These are phyloP conservation scores for Alternaria sp. DNA, from an alignment of 2,329 filamentous ascomycete genomes.

Conservation along the genomic window DNA sequence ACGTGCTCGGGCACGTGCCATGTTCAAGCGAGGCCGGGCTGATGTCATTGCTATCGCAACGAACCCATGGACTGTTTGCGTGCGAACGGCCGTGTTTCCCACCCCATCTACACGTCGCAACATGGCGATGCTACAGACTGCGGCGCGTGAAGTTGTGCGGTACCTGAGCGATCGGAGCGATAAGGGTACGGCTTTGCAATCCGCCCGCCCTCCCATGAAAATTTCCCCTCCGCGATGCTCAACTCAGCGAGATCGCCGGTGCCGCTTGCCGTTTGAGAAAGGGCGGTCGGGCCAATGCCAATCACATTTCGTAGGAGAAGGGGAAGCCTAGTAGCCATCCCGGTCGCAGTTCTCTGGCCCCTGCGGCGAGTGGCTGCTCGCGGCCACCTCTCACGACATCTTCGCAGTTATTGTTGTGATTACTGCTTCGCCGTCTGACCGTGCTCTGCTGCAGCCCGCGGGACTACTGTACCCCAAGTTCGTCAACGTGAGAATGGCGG, in stretches of 20 bases:
- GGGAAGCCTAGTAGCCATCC: constrained; percentile 17
- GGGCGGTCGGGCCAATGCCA: constrained; percentile 31
- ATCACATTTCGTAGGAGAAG: constrained; percentile 13
- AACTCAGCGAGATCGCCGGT: constrained; percentile 28
- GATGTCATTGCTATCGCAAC: constrained; percentile 21
- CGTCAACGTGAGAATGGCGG: background rate
- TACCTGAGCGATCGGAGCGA: constrained; percentile 31
- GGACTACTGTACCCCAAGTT: constrained; percentile 2
- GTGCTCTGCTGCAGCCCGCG: constrained; percentile 5
- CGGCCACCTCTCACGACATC: constrained; percentile 25
- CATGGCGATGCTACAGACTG: background rate
- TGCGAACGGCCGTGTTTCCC: constrained; percentile 7
- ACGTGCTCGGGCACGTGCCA: constrained; percentile 14
- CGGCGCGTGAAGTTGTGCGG: background rate
- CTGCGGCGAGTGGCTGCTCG: constrained; percentile 9
- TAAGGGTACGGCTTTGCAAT: constrained; percentile 16
- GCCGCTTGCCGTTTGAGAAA: constrained; percentile 30
- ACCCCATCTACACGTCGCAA: background rate
- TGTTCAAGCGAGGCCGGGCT: constrained; percentile 11
- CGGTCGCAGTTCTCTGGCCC: constrained; percentile 21
- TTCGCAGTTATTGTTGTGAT: background rate
- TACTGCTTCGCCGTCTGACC: constrained; percentile 11
- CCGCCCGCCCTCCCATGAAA: constrained; percentile 27
- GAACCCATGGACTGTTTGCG: constrained; percentile 5
- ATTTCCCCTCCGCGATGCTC: constrained; percentile 24